A percentile compares a stretch with the other conserved stretches of the same genome.
Conservation (phyloP, 2,329 filamentous ascomycete genomes). For the Seiridium cupressi region DNA sequence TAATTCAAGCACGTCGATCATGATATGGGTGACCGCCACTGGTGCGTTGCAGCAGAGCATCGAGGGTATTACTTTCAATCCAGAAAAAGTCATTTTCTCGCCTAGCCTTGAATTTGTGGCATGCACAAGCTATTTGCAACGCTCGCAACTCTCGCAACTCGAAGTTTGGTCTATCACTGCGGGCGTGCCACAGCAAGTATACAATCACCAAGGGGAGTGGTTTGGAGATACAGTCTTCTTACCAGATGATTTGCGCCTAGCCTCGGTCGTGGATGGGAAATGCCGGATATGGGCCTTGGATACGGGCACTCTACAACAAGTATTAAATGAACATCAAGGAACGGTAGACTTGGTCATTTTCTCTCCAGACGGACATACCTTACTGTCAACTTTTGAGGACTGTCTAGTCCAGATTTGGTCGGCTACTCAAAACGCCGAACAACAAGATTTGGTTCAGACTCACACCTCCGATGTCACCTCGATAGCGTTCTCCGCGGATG, state of each 20-base stretch:
- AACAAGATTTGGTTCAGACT: background rate
- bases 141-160: too few species aligned
- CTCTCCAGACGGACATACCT: background rate
- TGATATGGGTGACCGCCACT: background rate
- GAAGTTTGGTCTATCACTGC: background rate
- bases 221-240: background rate
- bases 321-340: background rate
- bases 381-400: background rate
- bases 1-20: background rate
- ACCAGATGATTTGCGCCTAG: background rate
- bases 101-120: too few species aligned
- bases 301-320: background rate
- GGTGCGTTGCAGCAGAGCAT: background rate
- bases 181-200: background rate
- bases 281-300: background rate
- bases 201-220: background rate
- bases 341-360: background rate
- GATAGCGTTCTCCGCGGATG: too few species aligned
- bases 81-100: too few species aligned
- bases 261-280: background rate
- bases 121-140: too few species aligned
- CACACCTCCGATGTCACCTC: too few species aligned
- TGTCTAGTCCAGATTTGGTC: background rate
- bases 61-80: background rate
- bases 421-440: background rate